Evolutionary conservation across 306 rosid genomes (phyloP).

Genomic region (Clitoria ternatea): DNA sequence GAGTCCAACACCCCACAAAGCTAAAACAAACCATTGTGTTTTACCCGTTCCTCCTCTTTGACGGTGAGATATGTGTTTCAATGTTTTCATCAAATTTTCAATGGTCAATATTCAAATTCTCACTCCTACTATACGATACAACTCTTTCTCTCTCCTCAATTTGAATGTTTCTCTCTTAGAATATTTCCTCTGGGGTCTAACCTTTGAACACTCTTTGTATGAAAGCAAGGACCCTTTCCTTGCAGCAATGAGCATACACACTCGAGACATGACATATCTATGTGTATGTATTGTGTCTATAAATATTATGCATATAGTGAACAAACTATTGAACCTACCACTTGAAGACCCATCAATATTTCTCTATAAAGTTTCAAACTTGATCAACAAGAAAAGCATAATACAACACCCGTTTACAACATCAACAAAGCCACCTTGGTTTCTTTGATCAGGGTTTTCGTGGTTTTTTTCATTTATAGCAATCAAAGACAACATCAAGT

Average conservation of each 20-base stretch:
- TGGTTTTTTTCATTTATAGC: no score
- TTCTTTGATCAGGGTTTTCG: conserved; percentile 6
- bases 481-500: no score
- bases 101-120: conserved; percentile 73
- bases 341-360: conserved; percentile 18
- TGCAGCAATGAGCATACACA: neutral
- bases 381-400: neutral
- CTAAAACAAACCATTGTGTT: neutral
- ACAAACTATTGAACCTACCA: no score
- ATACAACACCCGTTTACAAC: neutral
- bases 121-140: neutral
- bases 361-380: conserved; percentile 15
- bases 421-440: neutral
- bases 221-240: conserved; percentile 19
- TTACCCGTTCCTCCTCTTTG: conserved; percentile 49
- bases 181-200: conserved; percentile 28
- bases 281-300: neutral
- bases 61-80: conserved; percentile 28
- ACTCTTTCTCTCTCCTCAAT: conserved; percentile 5
- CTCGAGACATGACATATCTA: conserved; percentile 4
- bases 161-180: conserved; percentile 41
- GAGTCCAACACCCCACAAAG: neutral
- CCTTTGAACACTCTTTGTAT: conserved; percentile 43
- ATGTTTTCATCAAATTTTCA: conserved; percentile 41
- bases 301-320: neutral